These are phyloP conservation scores for Copromyces sp. DNA, from an alignment of 495 filamentous ascomycete species.

Conservation along the genomic window DNA sequence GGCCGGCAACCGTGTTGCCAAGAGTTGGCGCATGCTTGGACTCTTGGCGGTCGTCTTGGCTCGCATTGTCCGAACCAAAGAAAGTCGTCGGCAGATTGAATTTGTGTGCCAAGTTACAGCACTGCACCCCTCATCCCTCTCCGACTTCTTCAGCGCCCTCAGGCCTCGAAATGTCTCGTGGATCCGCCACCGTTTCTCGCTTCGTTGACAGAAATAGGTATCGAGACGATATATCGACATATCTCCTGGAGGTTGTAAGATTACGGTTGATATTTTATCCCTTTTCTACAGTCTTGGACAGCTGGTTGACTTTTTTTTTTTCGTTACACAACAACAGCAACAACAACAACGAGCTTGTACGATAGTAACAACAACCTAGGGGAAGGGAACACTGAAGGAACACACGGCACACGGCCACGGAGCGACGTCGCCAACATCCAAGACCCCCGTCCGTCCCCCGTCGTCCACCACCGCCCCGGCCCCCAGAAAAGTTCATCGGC, in stretches of 20 bases:
- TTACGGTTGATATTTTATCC: not conserved
- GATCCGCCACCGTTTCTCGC: not conserved
- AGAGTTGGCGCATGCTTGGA: not conserved
- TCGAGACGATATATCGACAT: not conserved
- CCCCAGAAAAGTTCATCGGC: not conserved
- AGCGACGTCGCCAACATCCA: not conserved
- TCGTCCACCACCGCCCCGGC: not conserved
- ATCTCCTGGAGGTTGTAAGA: not conserved
- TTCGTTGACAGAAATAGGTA: not conserved
- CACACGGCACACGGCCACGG: not conserved
- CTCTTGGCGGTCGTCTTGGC: not conserved
- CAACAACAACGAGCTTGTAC: not conserved
- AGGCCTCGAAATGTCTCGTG: not conserved
- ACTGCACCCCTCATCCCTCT: not conserved
- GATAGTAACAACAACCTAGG: no score
- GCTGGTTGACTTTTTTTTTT: not conserved
- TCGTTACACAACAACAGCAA: not conserved
- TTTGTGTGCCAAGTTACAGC: no score
- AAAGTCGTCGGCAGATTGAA: not conserved
- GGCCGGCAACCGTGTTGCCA: not conserved
- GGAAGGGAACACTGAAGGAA: not conserved
- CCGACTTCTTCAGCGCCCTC: not conserved
- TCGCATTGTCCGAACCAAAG: not conserved
- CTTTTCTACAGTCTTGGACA: not conserved
- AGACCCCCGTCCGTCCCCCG: not conserved